These are phyloP conservation scores for Verticillium nonalfalfae DNA, from an alignment of 2,329 filamentous ascomycete genomes.

Conservation along the genomic window DNA sequence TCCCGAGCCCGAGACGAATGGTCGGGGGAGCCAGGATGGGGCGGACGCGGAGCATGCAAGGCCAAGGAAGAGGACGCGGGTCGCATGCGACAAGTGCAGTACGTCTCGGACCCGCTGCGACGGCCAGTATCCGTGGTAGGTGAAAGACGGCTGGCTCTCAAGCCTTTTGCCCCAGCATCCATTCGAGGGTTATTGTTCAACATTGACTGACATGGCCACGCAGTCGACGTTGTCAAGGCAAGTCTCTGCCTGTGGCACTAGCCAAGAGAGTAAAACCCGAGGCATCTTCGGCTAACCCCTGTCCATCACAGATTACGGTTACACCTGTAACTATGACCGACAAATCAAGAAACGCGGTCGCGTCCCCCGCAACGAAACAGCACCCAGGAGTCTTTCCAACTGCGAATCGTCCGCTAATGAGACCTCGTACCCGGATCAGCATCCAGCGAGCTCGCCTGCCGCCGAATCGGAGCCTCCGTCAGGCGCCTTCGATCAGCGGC, in stretches of 20 bases:
- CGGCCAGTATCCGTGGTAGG: constrained; percentile 30
- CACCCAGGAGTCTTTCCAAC: not conserved
- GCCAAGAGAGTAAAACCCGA: not conserved
- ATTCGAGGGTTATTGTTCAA: not conserved
- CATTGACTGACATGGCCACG: constrained; percentile 6
- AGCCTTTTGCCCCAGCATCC: not conserved
- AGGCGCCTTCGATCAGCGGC: not conserved
- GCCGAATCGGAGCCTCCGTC: not conserved
- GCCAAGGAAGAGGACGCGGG: constrained; percentile 19
- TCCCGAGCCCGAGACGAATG: not conserved
- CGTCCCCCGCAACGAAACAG: constrained; percentile 13
- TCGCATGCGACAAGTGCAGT: constrained; percentile 17
- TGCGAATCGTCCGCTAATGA: not conserved
- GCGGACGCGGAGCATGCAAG: constrained; percentile 8
- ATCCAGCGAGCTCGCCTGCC: not conserved
- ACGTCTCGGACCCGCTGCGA: constrained; percentile 34
- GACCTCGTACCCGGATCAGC: not conserved
- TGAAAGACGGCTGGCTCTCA: not conserved
- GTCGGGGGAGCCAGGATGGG: not conserved
- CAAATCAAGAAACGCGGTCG: constrained; percentile 29
- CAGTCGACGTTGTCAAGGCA: constrained; percentile 29
- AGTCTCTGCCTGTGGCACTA: constrained; percentile 4
- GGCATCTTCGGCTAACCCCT: not conserved
- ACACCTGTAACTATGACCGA: constrained; percentile 28
- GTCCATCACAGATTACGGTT: constrained; percentile 24